phyloP scores from a whole-genome alignment of 805 yeast species.

The Candida mattraensis region DNA sequence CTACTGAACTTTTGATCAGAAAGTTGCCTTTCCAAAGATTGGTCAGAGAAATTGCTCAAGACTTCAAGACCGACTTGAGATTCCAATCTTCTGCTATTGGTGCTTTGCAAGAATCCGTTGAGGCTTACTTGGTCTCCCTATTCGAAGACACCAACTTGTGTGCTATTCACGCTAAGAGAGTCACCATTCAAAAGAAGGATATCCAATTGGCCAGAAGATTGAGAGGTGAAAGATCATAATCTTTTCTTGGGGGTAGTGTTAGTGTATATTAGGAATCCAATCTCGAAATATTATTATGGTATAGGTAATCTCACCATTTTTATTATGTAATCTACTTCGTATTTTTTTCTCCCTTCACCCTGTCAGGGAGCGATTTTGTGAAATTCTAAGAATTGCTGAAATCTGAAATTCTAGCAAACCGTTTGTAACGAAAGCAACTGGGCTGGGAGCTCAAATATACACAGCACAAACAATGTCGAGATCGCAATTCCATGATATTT shows the following conservation, averaged over 20 bases:
- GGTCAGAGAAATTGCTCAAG: conserved; percentile 94
- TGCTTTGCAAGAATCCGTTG: conserved; percentile 98
- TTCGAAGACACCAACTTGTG: conserved; percentile 98
- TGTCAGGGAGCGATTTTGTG: too few relatives aligned
- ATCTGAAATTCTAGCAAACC: conserved; percentile 6
- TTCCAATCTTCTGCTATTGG: conserved; percentile 97
- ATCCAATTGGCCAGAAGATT: conserved; percentile 97
- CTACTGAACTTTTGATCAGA: conserved; percentile 92
- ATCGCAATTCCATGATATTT: conserved; percentile 11
- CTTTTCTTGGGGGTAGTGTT: conserved; percentile 10
- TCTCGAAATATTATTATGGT: conserved; percentile 17
- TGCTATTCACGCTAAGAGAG: conserved; percentile 99
- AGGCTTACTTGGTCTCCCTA: conserved; percentile 93
- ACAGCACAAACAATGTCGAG: conserved; percentile 3
- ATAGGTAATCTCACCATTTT: conserved; percentile 2
- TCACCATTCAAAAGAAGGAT: conserved; percentile 97
- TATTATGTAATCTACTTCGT: conserved; percentile 10
- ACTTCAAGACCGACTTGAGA: conserved; percentile 88
- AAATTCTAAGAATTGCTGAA: not conserved
- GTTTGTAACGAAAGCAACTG: too few relatives aligned
- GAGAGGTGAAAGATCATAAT: conserved; percentile 91
- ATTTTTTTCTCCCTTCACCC: conserved; percentile 3
- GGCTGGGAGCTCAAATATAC: too few relatives aligned
- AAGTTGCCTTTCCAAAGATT: conserved; percentile 97
- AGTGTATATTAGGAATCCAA: conserved; percentile 27